Evolutionary conservation across 371 early-diverging fungal species (phyloP).

Genomic region (Apophysomyces trapeziformis): DNA sequence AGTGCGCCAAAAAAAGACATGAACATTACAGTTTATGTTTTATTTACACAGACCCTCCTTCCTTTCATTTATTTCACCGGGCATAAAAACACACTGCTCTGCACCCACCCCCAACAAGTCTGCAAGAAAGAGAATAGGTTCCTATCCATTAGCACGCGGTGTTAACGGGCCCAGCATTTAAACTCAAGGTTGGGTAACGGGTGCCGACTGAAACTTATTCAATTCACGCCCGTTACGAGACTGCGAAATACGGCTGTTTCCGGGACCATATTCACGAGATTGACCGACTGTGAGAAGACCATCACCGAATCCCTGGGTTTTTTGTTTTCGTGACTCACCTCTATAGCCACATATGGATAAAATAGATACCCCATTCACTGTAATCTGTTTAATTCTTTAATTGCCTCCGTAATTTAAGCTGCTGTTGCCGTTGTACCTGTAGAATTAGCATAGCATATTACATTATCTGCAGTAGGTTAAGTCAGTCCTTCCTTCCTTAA

Average conservation of each 20-base stretch:
- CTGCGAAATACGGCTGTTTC: slow-evolving; percentile 4
- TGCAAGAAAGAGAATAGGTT: background rate
- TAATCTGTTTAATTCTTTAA: no score
- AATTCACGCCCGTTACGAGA: background rate
- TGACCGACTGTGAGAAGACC: background rate
- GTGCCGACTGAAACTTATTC: slow-evolving; percentile 7
- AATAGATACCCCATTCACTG: no score
- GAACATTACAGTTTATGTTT: background rate
- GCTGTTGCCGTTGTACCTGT: no score
- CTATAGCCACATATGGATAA: no score
- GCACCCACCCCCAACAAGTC: background rate
- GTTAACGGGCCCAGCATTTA: background rate
- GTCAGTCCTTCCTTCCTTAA: no score
- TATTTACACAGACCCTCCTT: background rate
- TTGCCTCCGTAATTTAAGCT: no score
- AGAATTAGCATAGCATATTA: no score
- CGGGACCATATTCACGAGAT: background rate
- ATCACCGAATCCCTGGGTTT: no score
- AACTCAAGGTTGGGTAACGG: background rate
- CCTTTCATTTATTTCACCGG: background rate
- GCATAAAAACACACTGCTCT: no score
- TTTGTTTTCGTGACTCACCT: no score
- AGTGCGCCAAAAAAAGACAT: background rate
- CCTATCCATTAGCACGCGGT: background rate
- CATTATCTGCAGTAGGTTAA: no score